phyloP scores from a whole-genome alignment of 2,329 filamentous ascomycete genomes.

The Xylariaceae sp. region DNA sequence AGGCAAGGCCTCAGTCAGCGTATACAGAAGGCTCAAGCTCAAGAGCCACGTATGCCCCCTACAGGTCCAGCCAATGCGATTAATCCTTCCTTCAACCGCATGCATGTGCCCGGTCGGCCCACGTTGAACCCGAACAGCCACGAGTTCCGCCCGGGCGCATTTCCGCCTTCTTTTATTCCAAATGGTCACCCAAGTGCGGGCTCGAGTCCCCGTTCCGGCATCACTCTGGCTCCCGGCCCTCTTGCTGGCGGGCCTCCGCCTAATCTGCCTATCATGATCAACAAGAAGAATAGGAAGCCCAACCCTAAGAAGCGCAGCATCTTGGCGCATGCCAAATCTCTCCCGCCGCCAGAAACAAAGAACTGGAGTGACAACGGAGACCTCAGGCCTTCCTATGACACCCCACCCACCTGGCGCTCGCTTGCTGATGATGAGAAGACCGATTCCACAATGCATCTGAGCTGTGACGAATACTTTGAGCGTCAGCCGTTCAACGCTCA shows the following conservation, averaged over 20 bases:
- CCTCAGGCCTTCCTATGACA: slow-evolving; percentile 80
- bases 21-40: slow-evolving; percentile 43
- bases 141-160: slow-evolving; percentile 83
- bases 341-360: slow-evolving; percentile 46
- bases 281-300: slow-evolving; percentile 66
- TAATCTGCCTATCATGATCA: slow-evolving; percentile 45
- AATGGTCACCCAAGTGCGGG: slow-evolving; percentile 58
- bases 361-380: slow-evolving; percentile 74
- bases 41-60: slow-evolving; percentile 65
- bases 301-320: slow-evolving; percentile 64
- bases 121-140: slow-evolving; percentile 61
- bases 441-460: slow-evolving; percentile 58
- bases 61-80: slow-evolving; percentile 62
- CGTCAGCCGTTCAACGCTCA: slow-evolving; percentile 54
- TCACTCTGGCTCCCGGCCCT: slow-evolving; percentile 43
- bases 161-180: slow-evolving; percentile 76
- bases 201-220: slow-evolving; percentile 65
- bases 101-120: slow-evolving; percentile 46
- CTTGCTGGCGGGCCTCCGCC: slow-evolving; percentile 24
- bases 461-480: slow-evolving; percentile 77
- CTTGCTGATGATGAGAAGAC: slow-evolving; percentile 65
- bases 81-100: slow-evolving; percentile 48
- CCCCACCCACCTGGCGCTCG: slow-evolving; percentile 77
- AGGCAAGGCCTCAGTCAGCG: slow-evolving; percentile 45
- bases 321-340: slow-evolving; percentile 47